Evolutionary conservation across 805 yeast genomes (phyloP).

Genomic region (Saccharomycopsis sp.): DNA sequence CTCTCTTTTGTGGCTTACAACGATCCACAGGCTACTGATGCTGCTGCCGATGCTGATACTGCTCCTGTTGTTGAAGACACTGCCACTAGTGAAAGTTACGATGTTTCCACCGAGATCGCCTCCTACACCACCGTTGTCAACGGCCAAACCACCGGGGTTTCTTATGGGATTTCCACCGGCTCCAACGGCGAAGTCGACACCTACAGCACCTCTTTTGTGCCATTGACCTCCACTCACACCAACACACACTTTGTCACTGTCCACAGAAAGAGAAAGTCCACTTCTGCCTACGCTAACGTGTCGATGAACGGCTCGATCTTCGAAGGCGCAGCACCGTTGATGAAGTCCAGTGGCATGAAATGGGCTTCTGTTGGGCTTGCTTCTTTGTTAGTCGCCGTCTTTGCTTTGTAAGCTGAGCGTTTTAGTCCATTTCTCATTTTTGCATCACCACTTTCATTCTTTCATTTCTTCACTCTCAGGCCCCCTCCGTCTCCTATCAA

Average conservation of each 20-base stretch:
- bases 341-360: conserved; percentile 1
- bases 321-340: conserved; percentile 12
- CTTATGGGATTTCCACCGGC: conserved; percentile 9
- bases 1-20: neutral
- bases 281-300: conserved; percentile 4
- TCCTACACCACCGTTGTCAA: conserved; percentile 17
- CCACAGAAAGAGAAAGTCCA: conserved; percentile 11
- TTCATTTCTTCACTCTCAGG: too few species aligned
- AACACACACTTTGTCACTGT: conserved; percentile 18
- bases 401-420: conserved; percentile 10
- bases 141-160: conserved; percentile 20
- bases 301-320: conserved; percentile 1
- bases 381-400: conserved; percentile 7
- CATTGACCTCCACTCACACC: conserved; percentile 19
- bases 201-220: conserved; percentile 18
- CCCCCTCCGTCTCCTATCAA: too few species aligned
- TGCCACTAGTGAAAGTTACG: conserved; percentile 14
- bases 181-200: conserved; percentile 7
- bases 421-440: too few species aligned
- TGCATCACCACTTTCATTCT: too few species aligned
- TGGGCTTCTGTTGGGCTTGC: conserved; percentile 7
- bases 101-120: conserved; percentile 6
- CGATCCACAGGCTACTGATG: too few species aligned
- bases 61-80: conserved; percentile 7
- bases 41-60: conserved; percentile 14